A percentile compares a stretch with the other conserved stretches of the same genome.
phyloP scores from a whole-genome alignment of 768 basidiomycete species.

The Chalciporus chontae region DNA sequence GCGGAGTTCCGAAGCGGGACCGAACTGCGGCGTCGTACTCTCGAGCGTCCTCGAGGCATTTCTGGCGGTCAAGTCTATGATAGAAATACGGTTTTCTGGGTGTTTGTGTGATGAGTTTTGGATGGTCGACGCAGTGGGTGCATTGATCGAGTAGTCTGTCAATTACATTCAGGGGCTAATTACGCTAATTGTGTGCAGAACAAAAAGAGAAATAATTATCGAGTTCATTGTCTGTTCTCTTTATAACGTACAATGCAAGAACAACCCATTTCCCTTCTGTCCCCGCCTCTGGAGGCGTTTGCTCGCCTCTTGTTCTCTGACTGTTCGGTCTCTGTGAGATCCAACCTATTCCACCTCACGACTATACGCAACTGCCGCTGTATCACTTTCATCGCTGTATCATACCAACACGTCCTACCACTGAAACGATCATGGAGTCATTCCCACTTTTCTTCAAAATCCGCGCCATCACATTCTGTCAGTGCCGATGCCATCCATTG shows the following conservation, averaged over 20 bases:
- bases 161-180: constrained; percentile 17
- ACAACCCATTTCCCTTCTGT: background rate
- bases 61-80: background rate
- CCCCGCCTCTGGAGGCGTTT: constrained; percentile 17
- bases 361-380: background rate
- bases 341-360: background rate
- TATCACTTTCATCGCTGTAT: background rate
- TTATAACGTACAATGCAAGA: constrained; percentile 7
- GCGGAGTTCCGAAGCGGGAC: constrained; percentile 4
- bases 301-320: constrained; percentile 7
- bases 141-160: too few relatives aligned
- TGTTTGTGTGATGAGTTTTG: too few relatives aligned
- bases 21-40: background rate
- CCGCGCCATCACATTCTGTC: constrained; percentile 28
- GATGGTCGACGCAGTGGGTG: too few relatives aligned
- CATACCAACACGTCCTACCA: background rate
- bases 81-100: too few relatives aligned
- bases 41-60: background rate
- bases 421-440: constrained; percentile 21
- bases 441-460: constrained; percentile 31
- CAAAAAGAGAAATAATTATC: constrained; percentile 22
- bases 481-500: too few relatives aligned
- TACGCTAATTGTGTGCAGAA: constrained; percentile 6
- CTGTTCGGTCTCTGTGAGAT: constrained; percentile 21
- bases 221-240: background rate